These are phyloP conservation scores for Lophiostoma macrostomum DNA, from an alignment of 495 filamentous ascomycete genomes.

Conservation along the genomic window DNA sequence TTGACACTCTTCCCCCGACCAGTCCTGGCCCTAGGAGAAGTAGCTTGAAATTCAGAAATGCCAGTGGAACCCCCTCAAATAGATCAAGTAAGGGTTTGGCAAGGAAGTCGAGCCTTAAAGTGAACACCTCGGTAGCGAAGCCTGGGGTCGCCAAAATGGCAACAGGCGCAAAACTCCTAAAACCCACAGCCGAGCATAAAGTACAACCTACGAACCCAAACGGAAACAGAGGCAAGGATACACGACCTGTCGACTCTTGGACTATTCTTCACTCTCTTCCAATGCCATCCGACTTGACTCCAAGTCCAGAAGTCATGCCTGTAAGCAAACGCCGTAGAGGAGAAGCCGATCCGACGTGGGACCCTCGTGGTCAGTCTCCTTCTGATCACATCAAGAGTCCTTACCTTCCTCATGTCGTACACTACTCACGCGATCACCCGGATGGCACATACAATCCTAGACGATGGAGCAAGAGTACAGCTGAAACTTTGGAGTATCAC, in stretches of 20 bases:
- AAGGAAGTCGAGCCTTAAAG: not conserved
- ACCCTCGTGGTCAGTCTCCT: not conserved
- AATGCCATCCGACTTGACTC: too few relatives aligned
- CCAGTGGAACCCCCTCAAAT: not conserved
- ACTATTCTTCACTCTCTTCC: too few relatives aligned
- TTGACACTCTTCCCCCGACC: constrained; percentile 2
- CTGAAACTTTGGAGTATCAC: constrained; percentile 10
- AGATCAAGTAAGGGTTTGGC: not conserved
- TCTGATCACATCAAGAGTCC: constrained; percentile 9
- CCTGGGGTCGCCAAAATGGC: too few relatives aligned
- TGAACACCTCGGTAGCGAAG: not conserved
- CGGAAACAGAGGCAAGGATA: too few relatives aligned
- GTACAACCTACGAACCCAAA: too few relatives aligned
- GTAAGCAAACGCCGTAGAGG: not conserved
- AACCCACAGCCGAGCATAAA: too few relatives aligned
- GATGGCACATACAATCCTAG: constrained; percentile 6
- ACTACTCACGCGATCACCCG: not conserved
- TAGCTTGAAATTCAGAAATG: constrained; percentile 2
- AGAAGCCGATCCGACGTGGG: not conserved
- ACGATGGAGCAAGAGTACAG: not conserved
- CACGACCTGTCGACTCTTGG: too few relatives aligned
- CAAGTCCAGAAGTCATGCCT: not conserved
- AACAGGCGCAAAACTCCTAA: too few relatives aligned
- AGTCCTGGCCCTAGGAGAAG: constrained; percentile 15
- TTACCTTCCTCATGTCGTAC: not conserved